A percentile compares a stretch with the other conserved stretches of the same genome.
These are phyloP conservation scores for Venturia nashicola DNA, from an alignment of 2,329 filamentous ascomycete genomes.

Conservation along the genomic window DNA sequence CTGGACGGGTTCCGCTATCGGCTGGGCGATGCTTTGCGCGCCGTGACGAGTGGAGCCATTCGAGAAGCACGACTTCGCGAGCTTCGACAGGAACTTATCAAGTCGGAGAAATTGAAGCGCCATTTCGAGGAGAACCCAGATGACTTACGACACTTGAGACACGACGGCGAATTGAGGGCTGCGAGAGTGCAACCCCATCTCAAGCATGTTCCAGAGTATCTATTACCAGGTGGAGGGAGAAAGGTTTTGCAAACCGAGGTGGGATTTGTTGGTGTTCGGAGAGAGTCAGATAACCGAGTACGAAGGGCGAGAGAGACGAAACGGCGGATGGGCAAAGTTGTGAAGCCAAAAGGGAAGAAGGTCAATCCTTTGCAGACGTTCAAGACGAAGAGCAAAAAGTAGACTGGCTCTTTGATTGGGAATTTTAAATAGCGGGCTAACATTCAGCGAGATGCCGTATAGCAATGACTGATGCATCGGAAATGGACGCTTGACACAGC, in stretches of 20 bases:
- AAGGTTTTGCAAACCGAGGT: slow-evolving; percentile 55
- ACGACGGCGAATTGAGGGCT: slow-evolving; percentile 77
- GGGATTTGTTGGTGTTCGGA: slow-evolving; percentile 61
- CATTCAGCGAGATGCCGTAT: too few species aligned
- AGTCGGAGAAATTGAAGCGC: slow-evolving; percentile 84
- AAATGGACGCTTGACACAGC: too few species aligned
- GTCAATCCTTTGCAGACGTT: slow-evolving; percentile 83
- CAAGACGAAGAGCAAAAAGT: slow-evolving; percentile 25
- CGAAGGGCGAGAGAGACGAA: slow-evolving; percentile 33
- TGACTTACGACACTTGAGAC: slow-evolving; percentile 74
- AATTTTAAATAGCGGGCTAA: background rate
- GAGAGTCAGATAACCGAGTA: slow-evolving; percentile 30
- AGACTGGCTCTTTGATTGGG: too few species aligned
- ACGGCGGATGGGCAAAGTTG: slow-evolving; percentile 34
- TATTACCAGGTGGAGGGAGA: slow-evolving; percentile 64
- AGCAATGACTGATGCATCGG: too few species aligned
- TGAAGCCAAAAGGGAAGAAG: slow-evolving; percentile 50
- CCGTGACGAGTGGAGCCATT: slow-evolving; percentile 80
- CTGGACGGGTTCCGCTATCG: slow-evolving; percentile 91
- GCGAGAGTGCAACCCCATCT: slow-evolving; percentile 79
- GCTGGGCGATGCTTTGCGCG: slow-evolving; percentile 80
- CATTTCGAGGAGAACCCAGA: slow-evolving; percentile 96
- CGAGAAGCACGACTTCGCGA: slow-evolving; percentile 83
- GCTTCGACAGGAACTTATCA: slow-evolving; percentile 77
- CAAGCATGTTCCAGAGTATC: slow-evolving; percentile 87